Base-by-base conservation (phyloP, 1,284 basidiomycete species). In the Sanghuangporus baumii region DNA sequence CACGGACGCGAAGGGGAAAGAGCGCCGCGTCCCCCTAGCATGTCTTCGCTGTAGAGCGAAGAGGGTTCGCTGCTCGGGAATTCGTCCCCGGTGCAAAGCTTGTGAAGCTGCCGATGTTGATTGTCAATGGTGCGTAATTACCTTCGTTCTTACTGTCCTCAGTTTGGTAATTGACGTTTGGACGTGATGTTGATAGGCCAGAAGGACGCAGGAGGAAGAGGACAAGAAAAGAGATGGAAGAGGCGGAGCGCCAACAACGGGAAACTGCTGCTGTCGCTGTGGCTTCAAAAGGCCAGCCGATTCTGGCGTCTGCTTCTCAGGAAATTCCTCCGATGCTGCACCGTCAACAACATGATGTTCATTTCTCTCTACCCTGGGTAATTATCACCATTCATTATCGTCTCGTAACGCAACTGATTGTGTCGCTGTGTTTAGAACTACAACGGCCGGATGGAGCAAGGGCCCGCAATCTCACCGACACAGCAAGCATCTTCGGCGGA, bases 211-310 rank as follows among this genome's bases (percentile, higher is more conserved):
- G 72, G 18, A 70, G 73, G 55, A 76, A 76, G 67, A 67, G 76
- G 51, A 78, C 75, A 36, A 36, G 59, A 40, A 51, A 20, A 23
- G 74, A 77, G 68, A 78, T 78, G 76, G 74, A 76, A 60, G 75
- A 73, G 55, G 76, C 75, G 18, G 71, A 72, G 34, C 66, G 68
- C 26, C 62, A 59, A 18, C 71, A 73, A 48, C 61, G 68, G 51
- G 31, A 65, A 52, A 50, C 18, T 56, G 61, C 54, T 68, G 60
- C 59, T 54, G 26, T 46, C 58, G 55, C 37, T 34, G 57, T 55
- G 14, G 23, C 48, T 20, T 57, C 61, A 47, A 47, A 40, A 18
- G 60, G 60, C n/a, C 58, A 41, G 23, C 38, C 56, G 14, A 37
- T 51, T 40, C 41, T 34, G 37, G 7, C 31, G 18, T 23, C 57